Base-by-base conservation (phyloP, 2,329 filamentous ascomycete species). In the Uncinocarpus reesii region DNA sequence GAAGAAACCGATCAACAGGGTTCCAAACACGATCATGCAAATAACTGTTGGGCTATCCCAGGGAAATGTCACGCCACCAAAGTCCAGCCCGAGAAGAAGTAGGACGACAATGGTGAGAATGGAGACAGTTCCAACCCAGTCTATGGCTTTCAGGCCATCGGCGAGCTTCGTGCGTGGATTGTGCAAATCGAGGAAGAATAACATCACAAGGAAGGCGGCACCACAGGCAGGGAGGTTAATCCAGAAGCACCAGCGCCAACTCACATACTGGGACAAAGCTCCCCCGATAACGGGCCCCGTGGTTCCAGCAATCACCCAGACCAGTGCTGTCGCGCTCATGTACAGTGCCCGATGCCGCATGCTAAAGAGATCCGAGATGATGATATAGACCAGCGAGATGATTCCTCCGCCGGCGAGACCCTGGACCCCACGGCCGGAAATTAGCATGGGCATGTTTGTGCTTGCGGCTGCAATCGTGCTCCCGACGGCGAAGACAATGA, bases 41-140 rank as follows among this genome's bases (percentile, higher is more conserved):
- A 93, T 75, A 28, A 89, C 83, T 1, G 77, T 81, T 1, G 83
- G 73, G 0, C 83, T 88, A 45, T 68, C 66, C 87, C 87, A 94
- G 1, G 88, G 83, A 53, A 78, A 78, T 16, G 74, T 72, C 43
- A 86, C 76, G 41, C 86, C 87, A 47, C 87, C 88, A 53, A 89
- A 86, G 60, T 93, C 83, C 7, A 95, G 77, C 0, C 86, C 88
- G 34, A 95, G 79, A 3, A 95, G 77, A 55, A 93, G 74, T 84
- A 93, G 90, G n/a, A 93, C 71, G 0, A 85, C 88, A 15, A 83
- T 86, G 34, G 83, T 84, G 18, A 89, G 75, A 61, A 78, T 71
- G 1, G 71, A 71, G 18, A 75, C 48, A 16, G 71, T 74, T 6
- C 75, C 75, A 15, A 71, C 63, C 74, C 74, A 77, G 56, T 78